Percentiles rank a stretch among this genome's conserved stretches.
Conservation (phyloP, 129 eudicot genomes). For the Ambrosia artemisiifolia region DNA sequence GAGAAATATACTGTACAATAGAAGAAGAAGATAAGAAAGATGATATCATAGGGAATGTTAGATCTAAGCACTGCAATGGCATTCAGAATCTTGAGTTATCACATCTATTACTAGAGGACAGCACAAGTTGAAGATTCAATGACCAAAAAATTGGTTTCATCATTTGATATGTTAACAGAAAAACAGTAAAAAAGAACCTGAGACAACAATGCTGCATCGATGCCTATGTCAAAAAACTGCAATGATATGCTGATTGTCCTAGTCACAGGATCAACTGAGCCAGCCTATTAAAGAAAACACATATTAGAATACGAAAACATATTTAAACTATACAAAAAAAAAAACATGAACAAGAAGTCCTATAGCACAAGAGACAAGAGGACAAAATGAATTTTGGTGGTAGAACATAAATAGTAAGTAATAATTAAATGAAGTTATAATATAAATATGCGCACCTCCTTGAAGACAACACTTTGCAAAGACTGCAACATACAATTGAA, state of each 20-base stretch:
- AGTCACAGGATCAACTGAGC: constrained; percentile 95
- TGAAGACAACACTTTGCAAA: constrained; percentile 95
- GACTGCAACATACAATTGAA: constrained; percentile 59
- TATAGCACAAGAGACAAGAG: no score
- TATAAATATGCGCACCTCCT: constrained; percentile 59
- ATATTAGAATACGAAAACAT: not conserved
- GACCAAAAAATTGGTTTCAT: not conserved
- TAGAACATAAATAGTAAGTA: not conserved
- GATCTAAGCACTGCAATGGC: constrained; percentile 8
- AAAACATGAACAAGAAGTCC: no score
- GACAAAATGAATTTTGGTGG: no score
- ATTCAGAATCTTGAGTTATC: not conserved
- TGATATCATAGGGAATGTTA: not conserved
- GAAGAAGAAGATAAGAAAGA: not conserved
- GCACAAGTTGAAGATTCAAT: not conserved
- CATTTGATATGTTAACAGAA: not conserved
- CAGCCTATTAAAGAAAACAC: constrained; percentile 53
- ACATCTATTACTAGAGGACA: not conserved
- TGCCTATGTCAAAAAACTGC: constrained; percentile 92
- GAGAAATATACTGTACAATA: constrained; percentile 78
- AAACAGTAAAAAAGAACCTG: constrained; percentile 78
- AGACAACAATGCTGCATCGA: constrained; percentile 74
- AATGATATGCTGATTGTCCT: constrained; percentile 83
- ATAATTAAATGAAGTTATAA: constrained; percentile 6
- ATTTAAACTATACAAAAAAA: not conserved